Conservation (phyloP, 495 filamentous ascomycete genomes). For the Aspergillus saccharolyticus region DNA sequence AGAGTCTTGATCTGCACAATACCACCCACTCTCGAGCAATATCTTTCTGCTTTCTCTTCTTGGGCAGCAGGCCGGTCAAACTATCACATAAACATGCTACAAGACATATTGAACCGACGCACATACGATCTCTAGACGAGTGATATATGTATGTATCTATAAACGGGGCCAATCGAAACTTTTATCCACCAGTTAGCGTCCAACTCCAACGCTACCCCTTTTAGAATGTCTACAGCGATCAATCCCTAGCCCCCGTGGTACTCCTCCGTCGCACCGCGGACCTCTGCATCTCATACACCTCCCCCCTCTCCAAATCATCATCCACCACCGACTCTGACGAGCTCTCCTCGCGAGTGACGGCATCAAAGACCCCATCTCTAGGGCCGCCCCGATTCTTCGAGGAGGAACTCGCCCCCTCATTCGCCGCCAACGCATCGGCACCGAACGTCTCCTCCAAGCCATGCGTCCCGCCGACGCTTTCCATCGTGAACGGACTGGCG, state of each 20-base stretch:
- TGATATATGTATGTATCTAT: no score
- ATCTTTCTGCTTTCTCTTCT: no score
- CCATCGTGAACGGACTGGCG: conserved; percentile 80
- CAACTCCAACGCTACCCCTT: no score
- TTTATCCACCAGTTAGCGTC: no score
- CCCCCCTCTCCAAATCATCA: conserved; percentile 41
- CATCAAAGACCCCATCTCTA: conserved; percentile 16
- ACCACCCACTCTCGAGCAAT: no score
- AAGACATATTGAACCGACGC: no score
- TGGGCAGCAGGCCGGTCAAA: no score
- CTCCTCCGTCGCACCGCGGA: conserved; percentile 26
- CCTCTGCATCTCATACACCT: conserved; percentile 31
- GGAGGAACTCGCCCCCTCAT: conserved; percentile 16
- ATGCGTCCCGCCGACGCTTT: conserved; percentile 71
- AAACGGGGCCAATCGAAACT: no score
- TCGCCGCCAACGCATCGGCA: not conserved
- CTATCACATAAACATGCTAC: no score
- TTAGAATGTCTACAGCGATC: no score
- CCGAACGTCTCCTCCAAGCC: conserved; percentile 32
- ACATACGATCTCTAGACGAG: no score
- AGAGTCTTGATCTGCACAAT: no score
- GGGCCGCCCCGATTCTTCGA: conserved; percentile 6
- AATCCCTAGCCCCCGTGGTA: conserved; percentile 8
- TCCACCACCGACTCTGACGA: conserved; percentile 27
- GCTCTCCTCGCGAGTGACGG: conserved; percentile 10